A percentile compares a stretch with the other conserved stretches of the same genome.
Conservation (phyloP, 331 rosid genomes). For the Arachis monticola region DNA sequence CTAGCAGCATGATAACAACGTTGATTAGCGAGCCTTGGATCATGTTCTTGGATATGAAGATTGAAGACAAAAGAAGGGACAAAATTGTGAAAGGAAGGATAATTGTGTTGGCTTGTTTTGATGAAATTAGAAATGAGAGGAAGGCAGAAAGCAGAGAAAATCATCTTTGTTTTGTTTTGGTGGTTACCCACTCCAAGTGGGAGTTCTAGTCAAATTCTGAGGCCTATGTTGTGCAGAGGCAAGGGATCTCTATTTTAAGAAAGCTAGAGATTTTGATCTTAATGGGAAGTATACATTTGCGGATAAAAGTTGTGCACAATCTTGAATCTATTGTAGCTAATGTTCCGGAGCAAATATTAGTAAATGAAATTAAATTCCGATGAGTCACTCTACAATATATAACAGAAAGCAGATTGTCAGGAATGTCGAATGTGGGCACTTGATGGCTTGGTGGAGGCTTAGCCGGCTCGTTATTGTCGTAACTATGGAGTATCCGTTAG, state of each 20-base stretch:
- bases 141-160: constrained; percentile 24
- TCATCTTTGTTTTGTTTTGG: constrained; percentile 34
- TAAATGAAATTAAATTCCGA: neutral
- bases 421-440: no score
- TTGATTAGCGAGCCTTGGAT: neutral
- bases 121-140: constrained; percentile 30
- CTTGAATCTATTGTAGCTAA: neutral
- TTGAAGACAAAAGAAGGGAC: constrained; percentile 17
- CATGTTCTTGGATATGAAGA: constrained; percentile 15
- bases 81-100: constrained; percentile 14
- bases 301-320: constrained; percentile 9
- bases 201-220: constrained; percentile 26
- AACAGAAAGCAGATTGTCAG: no score
- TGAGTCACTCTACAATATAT: no score
- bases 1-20: neutral
- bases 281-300: constrained; percentile 12
- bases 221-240: constrained; percentile 29
- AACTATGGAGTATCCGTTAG: no score
- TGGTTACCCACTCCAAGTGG: constrained; percentile 48
- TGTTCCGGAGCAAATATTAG: neutral
- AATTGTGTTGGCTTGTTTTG: constrained; percentile 17
- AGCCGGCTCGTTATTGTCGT: no score
- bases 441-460: no score
- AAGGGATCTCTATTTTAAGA: constrained; percentile 39
- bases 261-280: constrained; percentile 8